These are phyloP conservation scores for Daldinia caldariorum DNA, from an alignment of 495 filamentous ascomycete species.

Conservation along the genomic window DNA sequence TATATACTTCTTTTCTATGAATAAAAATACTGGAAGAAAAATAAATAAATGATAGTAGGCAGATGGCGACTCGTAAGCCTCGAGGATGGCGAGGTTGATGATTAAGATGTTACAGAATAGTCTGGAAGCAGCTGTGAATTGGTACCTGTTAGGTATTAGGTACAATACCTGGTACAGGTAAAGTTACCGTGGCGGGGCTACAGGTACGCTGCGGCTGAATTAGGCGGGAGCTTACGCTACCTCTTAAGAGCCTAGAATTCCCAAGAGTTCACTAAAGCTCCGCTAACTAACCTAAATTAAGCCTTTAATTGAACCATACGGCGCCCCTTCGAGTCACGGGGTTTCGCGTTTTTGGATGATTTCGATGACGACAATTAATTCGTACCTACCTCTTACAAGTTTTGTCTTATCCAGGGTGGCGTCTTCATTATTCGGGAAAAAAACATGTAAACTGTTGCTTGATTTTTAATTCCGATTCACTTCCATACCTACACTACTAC, in stretches of 20 bases:
- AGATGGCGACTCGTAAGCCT: constrained; percentile 44
- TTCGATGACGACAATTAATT: constrained; percentile 44
- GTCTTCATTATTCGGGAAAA: background rate
- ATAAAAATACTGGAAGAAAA: background rate
- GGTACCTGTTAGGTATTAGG: too few relatives aligned
- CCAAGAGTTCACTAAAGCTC: background rate
- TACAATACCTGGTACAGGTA: too few relatives aligned
- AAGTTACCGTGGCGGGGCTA: constrained; percentile 29
- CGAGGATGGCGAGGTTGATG: constrained; percentile 40
- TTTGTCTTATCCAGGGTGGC: background rate
- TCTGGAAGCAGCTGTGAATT: constrained; percentile 40
- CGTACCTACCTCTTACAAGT: background rate
- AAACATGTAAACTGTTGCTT: background rate
- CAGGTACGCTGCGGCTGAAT: constrained; percentile 31
- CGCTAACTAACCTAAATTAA: constrained; percentile 23
- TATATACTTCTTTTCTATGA: constrained; percentile 21
- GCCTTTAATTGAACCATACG: constrained; percentile 16
- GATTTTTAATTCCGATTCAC: background rate
- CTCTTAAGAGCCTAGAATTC: background rate
- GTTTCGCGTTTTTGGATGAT: constrained; percentile 41
- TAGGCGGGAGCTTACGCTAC: constrained; percentile 14
- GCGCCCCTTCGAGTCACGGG: constrained; percentile 39
- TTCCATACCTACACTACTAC: too few relatives aligned
- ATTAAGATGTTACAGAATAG: constrained; percentile 42
- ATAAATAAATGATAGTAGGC: constrained; percentile 27